A percentile compares a stretch with the other conserved stretches of the same genome.
phyloP scores from a whole-genome alignment of 2,329 filamentous ascomycete genomes.

The Aspergillus awamori region DNA sequence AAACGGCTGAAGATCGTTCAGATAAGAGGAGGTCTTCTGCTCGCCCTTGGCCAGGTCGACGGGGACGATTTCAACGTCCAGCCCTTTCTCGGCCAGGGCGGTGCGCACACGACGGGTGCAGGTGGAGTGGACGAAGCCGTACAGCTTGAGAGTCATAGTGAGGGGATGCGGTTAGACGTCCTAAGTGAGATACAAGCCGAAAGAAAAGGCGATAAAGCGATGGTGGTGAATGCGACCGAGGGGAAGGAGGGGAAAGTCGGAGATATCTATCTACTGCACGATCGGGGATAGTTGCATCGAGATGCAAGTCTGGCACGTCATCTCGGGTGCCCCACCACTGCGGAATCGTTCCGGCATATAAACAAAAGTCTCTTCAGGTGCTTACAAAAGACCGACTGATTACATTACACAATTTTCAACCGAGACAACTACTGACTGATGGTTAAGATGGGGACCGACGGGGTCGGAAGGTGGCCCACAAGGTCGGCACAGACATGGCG shows the following conservation, averaged over 20 bases:
- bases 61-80: slow-evolving; percentile 31
- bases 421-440: too few species aligned
- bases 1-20: slow-evolving; percentile 35
- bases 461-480: neutral
- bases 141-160: slow-evolving; percentile 36
- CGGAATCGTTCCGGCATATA: neutral
- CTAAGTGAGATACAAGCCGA: neutral
- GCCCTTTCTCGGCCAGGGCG: slow-evolving; percentile 33
- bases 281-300: neutral
- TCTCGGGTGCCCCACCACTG: neutral
- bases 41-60: slow-evolving; percentile 30
- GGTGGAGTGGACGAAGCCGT: slow-evolving; percentile 30
- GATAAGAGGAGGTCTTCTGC: slow-evolving; percentile 29
- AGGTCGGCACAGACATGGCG: neutral
- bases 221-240: neutral
- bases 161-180: neutral
- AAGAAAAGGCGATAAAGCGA: neutral
- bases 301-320: neutral
- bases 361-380: neutral
- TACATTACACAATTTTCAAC: neutral
- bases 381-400: neutral
- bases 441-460: neutral
- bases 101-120: slow-evolving; percentile 31
- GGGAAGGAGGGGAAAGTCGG: neutral
- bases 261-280: too few species aligned